Base-by-base conservation (phyloP, 2,329 filamentous ascomycete species). In the Pseudopithomyces maydicus region DNA sequence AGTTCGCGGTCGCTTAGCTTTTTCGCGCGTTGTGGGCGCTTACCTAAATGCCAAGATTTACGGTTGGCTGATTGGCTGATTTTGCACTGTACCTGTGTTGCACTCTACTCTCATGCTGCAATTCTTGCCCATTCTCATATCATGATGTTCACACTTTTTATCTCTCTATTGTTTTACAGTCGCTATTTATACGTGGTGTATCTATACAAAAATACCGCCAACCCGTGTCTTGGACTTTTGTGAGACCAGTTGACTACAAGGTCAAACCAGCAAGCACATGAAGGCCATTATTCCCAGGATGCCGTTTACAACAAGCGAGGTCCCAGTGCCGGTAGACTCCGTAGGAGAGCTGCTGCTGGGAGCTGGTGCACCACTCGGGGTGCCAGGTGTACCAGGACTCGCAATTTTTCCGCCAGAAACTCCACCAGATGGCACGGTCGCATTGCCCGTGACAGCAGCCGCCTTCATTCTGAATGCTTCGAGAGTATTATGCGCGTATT, bases 11-110 rank as follows among this genome's bases (percentile, higher is more conserved):
- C 51, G 51, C 46, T 52, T 53, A 26, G 43, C n/a, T 66, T 67
- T 68, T 65, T 57, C 55, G 57, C 41, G 36, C 26, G 56, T 58
- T 58, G 66, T 62, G 48, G 38, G 48, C 15, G 35, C 46, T 35
- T 20, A 33, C 35, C 15, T 41, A 36, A 36, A 20, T 20, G 32
- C 64, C 62, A 65, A 67, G 60, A 61, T 61, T 65, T 62, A 1
- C 22, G 4, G 15, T 12, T 43, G 17, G n/a, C 5, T 41, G 20
- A 41, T 41, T 54, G 42, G 51, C 20, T 47, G 43, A n/a, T n/a
- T n/a, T n/a, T n/a, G n/a, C n/a, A 23, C 42, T 33, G 32, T 14
- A 33, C 32, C 32, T n/a, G n/a, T n/a, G n/a, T n/a, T n/a, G n/a
- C n/a, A n/a, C n/a, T n/a, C n/a, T n/a, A n/a, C n/a, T n/a, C n/a